A percentile compares a stretch with the other conserved stretches of the same genome.
Evolutionary conservation across 2,329 filamentous ascomycete genomes (phyloP).

Genomic region (Fusarium metavorans): DNA sequence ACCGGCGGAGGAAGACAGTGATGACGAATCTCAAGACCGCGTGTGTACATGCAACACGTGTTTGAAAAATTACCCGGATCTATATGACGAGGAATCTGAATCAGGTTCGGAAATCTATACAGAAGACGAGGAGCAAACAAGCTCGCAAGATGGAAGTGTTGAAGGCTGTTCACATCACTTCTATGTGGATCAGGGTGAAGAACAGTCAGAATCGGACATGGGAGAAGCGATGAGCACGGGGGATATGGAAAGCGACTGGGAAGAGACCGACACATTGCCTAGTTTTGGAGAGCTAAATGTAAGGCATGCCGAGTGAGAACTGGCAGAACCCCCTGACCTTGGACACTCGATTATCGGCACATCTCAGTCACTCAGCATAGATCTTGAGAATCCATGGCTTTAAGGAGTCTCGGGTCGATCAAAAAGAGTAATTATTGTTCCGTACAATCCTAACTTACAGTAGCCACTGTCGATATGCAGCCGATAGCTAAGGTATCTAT

Average conservation of each 20-base stretch:
- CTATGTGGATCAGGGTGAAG: background rate
- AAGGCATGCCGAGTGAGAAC: background rate
- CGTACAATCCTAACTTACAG: background rate
- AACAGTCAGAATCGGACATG: background rate
- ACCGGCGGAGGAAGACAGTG: background rate
- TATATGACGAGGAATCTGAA: background rate
- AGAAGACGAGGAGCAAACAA: background rate
- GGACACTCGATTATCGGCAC: background rate
- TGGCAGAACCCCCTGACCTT: background rate
- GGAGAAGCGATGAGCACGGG: background rate
- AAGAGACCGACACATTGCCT: background rate
- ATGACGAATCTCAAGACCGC: background rate
- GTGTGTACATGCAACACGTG: background rate
- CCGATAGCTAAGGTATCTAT: background rate
- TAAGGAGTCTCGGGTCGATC: background rate
- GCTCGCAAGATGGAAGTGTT: background rate
- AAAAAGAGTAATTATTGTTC: background rate
- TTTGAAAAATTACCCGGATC: no score
- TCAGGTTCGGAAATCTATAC: background rate
- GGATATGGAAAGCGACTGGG: background rate
- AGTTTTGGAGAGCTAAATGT: background rate
- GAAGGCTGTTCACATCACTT: fast-evolving
- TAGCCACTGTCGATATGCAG: background rate
- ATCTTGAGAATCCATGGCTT: background rate
- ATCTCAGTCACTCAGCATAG: background rate